phyloP scores from a whole-genome alignment of 192 early-diverging fungal species.

The Coemansia guatemalensis region DNA sequence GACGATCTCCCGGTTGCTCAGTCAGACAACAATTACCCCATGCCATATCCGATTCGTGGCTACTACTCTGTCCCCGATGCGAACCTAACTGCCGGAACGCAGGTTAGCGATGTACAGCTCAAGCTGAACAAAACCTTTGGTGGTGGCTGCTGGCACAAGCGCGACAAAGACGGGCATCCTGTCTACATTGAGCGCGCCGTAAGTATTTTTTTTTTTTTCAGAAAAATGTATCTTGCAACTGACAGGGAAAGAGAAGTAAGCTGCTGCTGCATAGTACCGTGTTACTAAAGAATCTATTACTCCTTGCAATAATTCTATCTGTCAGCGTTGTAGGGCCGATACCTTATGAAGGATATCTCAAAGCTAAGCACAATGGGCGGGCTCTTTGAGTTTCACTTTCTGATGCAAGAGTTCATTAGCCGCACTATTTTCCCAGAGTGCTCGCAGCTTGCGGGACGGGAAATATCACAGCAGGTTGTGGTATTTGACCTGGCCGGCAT shows the following conservation, averaged over 20 bases:
- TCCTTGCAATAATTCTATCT: too few relatives aligned
- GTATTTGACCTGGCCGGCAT: conserved; percentile 93
- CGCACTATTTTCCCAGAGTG: conserved; percentile 78
- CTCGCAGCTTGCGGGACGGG: conserved; percentile 60
- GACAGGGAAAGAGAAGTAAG: not conserved
- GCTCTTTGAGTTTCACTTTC: conserved; percentile 66
- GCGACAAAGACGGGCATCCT: conserved; percentile 85
- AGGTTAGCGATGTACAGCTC: conserved; percentile 64
- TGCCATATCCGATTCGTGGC: conserved; percentile 68
- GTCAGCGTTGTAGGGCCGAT: conserved; percentile 34
- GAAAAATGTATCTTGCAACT: too few relatives aligned
- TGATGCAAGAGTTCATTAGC: conserved; percentile 69
- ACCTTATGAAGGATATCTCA: conserved; percentile 66
- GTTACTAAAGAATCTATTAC: too few relatives aligned
- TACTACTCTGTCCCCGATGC: conserved; percentile 62
- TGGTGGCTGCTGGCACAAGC: conserved; percentile 78
- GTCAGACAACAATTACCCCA: conserved; percentile 57
- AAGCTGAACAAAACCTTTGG: conserved; percentile 66
- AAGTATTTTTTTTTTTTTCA: not conserved
- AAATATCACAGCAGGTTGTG: conserved; percentile 80
- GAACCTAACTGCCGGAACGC: conserved; percentile 59
- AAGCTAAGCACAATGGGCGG: conserved; percentile 61
- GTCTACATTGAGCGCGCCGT: conserved; percentile 89
- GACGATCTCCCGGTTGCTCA: conserved; percentile 61
- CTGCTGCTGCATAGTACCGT: not conserved